These are phyloP conservation scores for Penicillium cataractarum DNA, from an alignment of 495 filamentous ascomycete genomes.

Conservation along the genomic window DNA sequence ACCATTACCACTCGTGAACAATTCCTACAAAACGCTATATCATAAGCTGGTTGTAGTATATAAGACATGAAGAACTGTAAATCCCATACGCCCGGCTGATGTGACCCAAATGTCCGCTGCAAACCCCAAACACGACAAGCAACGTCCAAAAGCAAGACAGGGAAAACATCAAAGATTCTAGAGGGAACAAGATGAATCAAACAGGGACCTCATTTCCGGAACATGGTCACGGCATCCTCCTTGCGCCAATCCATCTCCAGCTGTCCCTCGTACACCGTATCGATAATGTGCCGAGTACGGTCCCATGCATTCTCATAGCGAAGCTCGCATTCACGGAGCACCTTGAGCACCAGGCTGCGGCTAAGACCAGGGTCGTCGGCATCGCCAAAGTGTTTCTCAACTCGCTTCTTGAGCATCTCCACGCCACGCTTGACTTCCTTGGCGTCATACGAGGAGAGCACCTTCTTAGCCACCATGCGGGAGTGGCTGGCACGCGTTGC, in stretches of 20 bases:
- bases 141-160: not conserved
- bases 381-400: constrained; percentile 96
- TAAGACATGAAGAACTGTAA: not conserved
- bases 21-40: not conserved
- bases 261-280: constrained; percentile 65
- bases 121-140: constrained; percentile 3
- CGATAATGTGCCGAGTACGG: constrained; percentile 64
- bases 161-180: constrained; percentile 6
- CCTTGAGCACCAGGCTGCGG: constrained; percentile 71
- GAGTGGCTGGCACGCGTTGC: constrained; percentile 78
- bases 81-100: constrained; percentile 19
- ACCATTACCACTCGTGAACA: not conserved
- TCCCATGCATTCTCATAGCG: constrained; percentile 77
- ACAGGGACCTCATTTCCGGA: constrained; percentile 43
- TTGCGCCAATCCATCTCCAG: constrained; percentile 64
- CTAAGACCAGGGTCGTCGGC: constrained; percentile 74
- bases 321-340: constrained; percentile 78
- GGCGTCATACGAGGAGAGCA: constrained; percentile 74
- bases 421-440: constrained; percentile 85
- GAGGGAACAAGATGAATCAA: constrained; percentile 8
- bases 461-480: constrained; percentile 79
- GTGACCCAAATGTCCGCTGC: constrained; percentile 11
- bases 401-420: constrained; percentile 81
- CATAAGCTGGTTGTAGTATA: not conserved
- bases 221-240: constrained; percentile 58